Percentiles rank a stretch among this genome's conserved stretches.
Conservation (phyloP, 1,139 yeast genomes). For the Ogataea hybrid region DNA sequence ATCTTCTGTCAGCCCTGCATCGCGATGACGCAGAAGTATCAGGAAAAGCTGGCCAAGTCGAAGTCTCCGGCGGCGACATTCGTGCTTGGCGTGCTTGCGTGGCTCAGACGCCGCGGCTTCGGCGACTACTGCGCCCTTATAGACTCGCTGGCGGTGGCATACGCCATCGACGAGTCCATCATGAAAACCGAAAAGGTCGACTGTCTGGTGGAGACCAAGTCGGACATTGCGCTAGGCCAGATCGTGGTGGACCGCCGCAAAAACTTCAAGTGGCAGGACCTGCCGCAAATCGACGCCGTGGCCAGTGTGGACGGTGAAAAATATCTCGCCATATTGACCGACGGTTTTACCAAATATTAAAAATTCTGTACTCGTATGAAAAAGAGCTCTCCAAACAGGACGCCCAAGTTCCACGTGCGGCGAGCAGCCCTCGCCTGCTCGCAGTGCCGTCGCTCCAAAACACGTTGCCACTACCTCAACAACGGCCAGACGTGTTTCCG, state of each 20-base stretch:
- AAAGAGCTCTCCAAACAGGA: neutral
- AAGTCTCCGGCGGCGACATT: slow-evolving; percentile 20
- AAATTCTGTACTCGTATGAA: slow-evolving; percentile 1
- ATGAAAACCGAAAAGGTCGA: slow-evolving; percentile 21
- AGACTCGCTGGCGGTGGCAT: slow-evolving; percentile 27
- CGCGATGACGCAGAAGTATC: slow-evolving; percentile 15
- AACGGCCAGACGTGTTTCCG: slow-evolving; percentile 26
- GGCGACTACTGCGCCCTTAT: slow-evolving; percentile 28
- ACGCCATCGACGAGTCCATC: slow-evolving; percentile 24
- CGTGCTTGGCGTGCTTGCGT: slow-evolving; percentile 22
- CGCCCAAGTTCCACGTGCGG: slow-evolving; percentile 19
- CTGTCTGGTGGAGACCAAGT: slow-evolving; percentile 23
- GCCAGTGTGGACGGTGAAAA: slow-evolving; percentile 21
- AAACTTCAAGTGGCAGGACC: slow-evolving; percentile 24
- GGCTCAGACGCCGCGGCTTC: slow-evolving; percentile 19
- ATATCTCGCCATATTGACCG: slow-evolving; percentile 18
- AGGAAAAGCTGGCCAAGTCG: slow-evolving; percentile 10
- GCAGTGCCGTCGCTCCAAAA: slow-evolving; percentile 27
- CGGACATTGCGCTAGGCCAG: slow-evolving; percentile 23
- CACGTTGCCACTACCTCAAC: slow-evolving; percentile 25
- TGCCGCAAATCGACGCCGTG: slow-evolving; percentile 22
- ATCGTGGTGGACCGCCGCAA: slow-evolving; percentile 25
- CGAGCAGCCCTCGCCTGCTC: slow-evolving; percentile 27
- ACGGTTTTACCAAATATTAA: slow-evolving; percentile 9
- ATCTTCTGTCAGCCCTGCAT: slow-evolving; percentile 27